A percentile compares a stretch with the other conserved stretches of the same genome.
phyloP scores from a whole-genome alignment of 768 basidiomycete genomes.

The Roridomyces roridus region DNA sequence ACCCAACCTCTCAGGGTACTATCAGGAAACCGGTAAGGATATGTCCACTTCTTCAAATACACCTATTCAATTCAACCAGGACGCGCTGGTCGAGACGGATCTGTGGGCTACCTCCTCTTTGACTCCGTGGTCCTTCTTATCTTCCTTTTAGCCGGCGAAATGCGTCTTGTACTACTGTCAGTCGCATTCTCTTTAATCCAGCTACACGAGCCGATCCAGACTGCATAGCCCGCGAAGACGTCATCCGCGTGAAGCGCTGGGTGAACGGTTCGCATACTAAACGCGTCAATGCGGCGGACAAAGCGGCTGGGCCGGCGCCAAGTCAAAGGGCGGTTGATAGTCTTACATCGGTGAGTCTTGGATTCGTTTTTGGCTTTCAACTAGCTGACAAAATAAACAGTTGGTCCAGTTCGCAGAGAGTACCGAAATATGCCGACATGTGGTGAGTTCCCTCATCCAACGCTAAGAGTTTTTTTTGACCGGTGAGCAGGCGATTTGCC shows the following conservation, averaged over 20 bases:
- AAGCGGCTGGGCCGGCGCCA: constrained; percentile 59
- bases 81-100: constrained; percentile 80
- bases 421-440: constrained; percentile 66
- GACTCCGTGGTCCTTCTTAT: neutral
- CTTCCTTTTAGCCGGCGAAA: constrained; percentile 67
- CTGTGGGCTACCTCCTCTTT: constrained; percentile 46
- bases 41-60: constrained; percentile 1
- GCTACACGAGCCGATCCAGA: neutral
- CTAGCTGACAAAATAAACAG: too few species aligned
- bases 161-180: constrained; percentile 85
- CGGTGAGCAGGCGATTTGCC: constrained; percentile 73
- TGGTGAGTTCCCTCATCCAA: constrained; percentile 50
- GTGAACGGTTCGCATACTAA: constrained; percentile 53
- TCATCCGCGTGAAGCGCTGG: constrained; percentile 56
- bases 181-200: constrained; percentile 26
- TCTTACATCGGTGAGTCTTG: constrained; percentile 62
- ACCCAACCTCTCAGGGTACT: constrained; percentile 60
- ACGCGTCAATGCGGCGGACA: constrained; percentile 48
- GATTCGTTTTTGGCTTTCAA: too few species aligned
- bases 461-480: neutral
- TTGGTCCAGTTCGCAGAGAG: constrained; percentile 63
- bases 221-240: constrained; percentile 76
- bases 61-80: constrained; percentile 45
- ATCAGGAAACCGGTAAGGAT: constrained; percentile 80
- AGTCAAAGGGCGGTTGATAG: constrained; percentile 75